Percentiles rank a stretch among this genome's conserved stretches.
Evolutionary conservation across 306 rosid genomes (phyloP).

Genomic region (Sicyos baderoa): DNA sequence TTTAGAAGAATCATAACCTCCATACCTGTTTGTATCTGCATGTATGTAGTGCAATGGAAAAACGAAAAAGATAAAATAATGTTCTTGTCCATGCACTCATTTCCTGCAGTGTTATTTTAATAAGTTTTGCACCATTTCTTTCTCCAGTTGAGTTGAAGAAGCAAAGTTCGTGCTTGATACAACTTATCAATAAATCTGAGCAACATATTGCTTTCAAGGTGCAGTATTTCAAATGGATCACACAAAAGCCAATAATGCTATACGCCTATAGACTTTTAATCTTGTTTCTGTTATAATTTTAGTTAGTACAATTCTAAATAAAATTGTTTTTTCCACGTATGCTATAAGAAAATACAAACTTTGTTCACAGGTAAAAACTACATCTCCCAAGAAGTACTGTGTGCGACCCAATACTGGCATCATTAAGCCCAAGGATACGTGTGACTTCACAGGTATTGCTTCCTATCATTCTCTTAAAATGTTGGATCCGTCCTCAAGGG

Average conservation of each 20-base stretch:
- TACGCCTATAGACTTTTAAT: neutral
- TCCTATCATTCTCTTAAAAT: conserved; percentile 1
- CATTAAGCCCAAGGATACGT: conserved; percentile 51
- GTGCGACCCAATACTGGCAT: conserved; percentile 86
- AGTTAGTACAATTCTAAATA: neutral
- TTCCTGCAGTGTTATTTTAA: neutral
- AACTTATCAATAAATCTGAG: conserved; percentile 48
- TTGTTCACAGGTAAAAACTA: conserved; percentile 69
- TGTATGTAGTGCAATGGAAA: neutral
- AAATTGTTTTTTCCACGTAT: neutral
- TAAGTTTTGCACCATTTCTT: conserved; percentile 11
- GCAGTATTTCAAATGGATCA: conserved; percentile 1
- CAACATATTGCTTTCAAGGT: conserved; percentile 89
- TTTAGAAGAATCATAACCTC: neutral
- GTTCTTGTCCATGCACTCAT: conserved; percentile 5
- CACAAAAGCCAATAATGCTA: neutral
- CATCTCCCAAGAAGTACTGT: conserved; percentile 83
- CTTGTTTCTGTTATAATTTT: neutral
- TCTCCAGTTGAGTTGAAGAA: conserved; percentile 73
- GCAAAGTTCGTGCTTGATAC: conserved; percentile 66
- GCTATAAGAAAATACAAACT: neutral
- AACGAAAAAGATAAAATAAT: neutral
- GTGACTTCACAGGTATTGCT: conserved; percentile 71
- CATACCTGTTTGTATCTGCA: neutral
- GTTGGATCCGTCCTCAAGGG: no score